A percentile compares a stretch with the other conserved stretches of the same genome.
Conservation (phyloP, 345 rosid species). For the Corchorus olitorius region DNA sequence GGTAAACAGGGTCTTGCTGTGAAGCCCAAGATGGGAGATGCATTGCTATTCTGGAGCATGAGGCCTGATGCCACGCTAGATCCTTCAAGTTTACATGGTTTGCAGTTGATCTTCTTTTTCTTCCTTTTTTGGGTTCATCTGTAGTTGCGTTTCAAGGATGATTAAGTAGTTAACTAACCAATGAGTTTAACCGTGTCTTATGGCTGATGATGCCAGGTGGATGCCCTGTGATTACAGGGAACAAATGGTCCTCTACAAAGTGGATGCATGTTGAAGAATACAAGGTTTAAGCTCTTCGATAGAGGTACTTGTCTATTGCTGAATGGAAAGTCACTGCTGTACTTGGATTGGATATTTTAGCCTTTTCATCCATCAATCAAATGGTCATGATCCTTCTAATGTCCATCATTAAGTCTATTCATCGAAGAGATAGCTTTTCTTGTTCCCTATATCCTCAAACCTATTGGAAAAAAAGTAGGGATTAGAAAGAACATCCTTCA, state of each 20-base stretch:
- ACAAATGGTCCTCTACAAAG: slow-evolving; percentile 96
- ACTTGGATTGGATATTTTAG: not conserved
- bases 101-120: slow-evolving; percentile 19
- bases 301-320: slow-evolving; percentile 20
- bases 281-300: slow-evolving; percentile 32
- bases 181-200: not conserved
- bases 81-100: slow-evolving; percentile 89
- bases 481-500: not conserved
- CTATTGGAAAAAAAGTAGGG: no score
- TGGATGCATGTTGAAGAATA: slow-evolving; percentile 89
- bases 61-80: slow-evolving; percentile 86
- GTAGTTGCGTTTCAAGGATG: slow-evolving; percentile 6
- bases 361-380: not conserved
- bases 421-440: not conserved
- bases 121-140: slow-evolving; percentile 5
- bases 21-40: slow-evolving; percentile 87
- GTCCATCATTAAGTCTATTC: no score
- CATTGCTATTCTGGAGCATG: slow-evolving; percentile 92
- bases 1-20: slow-evolving; percentile 72
- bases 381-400: not conserved
- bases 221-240: slow-evolving; percentile 86
- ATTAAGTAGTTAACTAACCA: slow-evolving; percentile 16
- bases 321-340: not conserved
- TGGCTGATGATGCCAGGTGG: slow-evolving; percentile 52
- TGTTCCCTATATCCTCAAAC: not conserved